Conservation (phyloP, 257 asterid species). For the Galeopsis tetrahit region DNA sequence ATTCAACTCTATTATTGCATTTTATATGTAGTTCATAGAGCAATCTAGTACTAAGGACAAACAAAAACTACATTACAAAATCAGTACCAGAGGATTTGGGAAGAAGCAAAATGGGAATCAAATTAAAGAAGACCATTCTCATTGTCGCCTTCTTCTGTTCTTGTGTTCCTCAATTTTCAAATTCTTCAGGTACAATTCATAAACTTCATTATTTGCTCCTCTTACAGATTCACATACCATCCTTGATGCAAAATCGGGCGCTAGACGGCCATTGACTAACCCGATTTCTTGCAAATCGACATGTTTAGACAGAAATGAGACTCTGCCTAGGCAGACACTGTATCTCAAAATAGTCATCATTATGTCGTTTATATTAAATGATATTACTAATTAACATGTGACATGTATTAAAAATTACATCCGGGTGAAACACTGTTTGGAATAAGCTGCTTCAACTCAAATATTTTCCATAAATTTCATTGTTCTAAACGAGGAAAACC, state of each 20-base stretch:
- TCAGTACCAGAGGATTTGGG: background rate
- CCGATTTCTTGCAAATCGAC: too few species aligned
- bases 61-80: background rate
- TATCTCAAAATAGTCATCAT: too few species aligned
- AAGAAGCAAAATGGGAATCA: constrained; percentile 23
- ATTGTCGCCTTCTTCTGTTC: constrained; percentile 16
- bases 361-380: background rate
- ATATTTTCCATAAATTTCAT: background rate
- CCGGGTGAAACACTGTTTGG: too few species aligned
- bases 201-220: background rate
- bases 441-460: background rate
- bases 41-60: background rate
- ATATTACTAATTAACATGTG: background rate
- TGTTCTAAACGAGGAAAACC: background rate
- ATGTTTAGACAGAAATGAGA: too few species aligned
- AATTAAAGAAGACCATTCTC: background rate
- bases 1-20: background rate
- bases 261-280: too few species aligned
- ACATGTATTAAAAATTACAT: too few species aligned
- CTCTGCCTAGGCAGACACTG: too few species aligned
- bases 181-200: constrained; percentile 8
- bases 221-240: too few species aligned
- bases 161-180: constrained; percentile 2
- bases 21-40: background rate
- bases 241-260: too few species aligned